Conservation (phyloP, 108 stramenopile genomes). For the Epithemia pelagica region DNA sequence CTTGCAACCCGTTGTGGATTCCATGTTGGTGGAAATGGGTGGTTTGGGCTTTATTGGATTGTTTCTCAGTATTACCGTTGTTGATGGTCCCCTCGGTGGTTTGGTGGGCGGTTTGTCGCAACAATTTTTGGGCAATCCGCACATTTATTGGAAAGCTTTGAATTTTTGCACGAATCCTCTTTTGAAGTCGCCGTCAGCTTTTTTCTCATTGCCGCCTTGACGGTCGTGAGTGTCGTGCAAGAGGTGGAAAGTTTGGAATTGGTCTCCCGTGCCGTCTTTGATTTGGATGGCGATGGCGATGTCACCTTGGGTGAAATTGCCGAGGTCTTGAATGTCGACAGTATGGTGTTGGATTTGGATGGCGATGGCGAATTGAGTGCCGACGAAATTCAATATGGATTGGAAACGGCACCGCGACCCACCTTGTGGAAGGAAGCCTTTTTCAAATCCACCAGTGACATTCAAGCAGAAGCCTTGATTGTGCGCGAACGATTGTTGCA, state of each 20-base stretch:
- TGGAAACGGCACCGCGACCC: conserved; percentile 5
- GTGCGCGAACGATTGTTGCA: conserved; percentile 25
- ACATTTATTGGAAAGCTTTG: conserved; percentile 37
- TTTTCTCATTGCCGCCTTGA: conserved; percentile 26
- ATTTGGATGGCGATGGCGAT: conserved; percentile 33
- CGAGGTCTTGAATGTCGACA: conserved; percentile 15
- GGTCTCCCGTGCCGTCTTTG: conserved; percentile 17
- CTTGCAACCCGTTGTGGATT: conserved; percentile 26
- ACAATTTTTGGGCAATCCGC: conserved; percentile 29
- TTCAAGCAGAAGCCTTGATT: conserved; percentile 24
- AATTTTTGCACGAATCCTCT: conserved; percentile 32
- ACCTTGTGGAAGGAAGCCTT: background rate
- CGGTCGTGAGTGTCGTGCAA: conserved; percentile 20
- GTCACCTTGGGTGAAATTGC: conserved; percentile 29
- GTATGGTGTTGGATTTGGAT: conserved; percentile 23
- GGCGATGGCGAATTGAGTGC: conserved; percentile 28
- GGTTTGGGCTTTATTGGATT: conserved; percentile 30
- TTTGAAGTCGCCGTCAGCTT: conserved; percentile 33
- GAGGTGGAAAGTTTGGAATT: conserved; percentile 13
- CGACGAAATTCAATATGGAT: conserved; percentile 20
- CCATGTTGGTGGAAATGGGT: conserved; percentile 36
- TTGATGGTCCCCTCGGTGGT: conserved; percentile 18
- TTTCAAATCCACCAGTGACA: background rate
- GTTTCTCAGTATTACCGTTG: conserved; percentile 21
- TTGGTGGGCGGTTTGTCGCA: conserved; percentile 17